Conservation (phyloP, 2,329 filamentous ascomycete genomes). For the Exophiala aquamarina region DNA sequence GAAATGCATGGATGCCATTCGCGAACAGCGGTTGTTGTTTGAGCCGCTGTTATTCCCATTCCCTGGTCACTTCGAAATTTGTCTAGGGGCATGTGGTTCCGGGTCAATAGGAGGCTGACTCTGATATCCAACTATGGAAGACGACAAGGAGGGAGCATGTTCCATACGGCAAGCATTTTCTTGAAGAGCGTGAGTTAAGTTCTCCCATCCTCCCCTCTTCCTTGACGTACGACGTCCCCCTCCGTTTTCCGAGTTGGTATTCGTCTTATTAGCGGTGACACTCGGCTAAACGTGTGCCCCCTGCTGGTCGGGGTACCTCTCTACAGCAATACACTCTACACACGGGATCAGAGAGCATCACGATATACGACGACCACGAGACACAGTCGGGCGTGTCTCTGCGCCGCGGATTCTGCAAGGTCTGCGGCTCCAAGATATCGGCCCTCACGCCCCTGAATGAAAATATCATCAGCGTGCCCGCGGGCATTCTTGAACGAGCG, state of each 20-base stretch:
- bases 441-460: slow-evolving; percentile 20
- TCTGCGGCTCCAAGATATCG: slow-evolving; percentile 19
- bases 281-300: not conserved
- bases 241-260: too few relatives aligned
- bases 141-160: slow-evolving; percentile 19
- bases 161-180: slow-evolving; percentile 21
- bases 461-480: slow-evolving; percentile 19
- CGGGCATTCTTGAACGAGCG: slow-evolving; percentile 11
- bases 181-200: slow-evolving; percentile 11
- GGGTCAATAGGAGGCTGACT: too few relatives aligned
- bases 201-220: not conserved
- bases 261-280: not conserved
- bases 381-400: slow-evolving; percentile 19
- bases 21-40: too few relatives aligned
- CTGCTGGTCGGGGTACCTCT: too few relatives aligned
- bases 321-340: slow-evolving; percentile 19
- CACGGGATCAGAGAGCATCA: slow-evolving; percentile 7
- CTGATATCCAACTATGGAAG: not conserved
- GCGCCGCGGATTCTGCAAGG: slow-evolving; percentile 18
- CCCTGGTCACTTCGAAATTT: too few relatives aligned
- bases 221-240: too few relatives aligned
- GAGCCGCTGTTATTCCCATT: too few relatives aligned
- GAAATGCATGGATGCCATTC: too few relatives aligned
- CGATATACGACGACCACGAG: slow-evolving; percentile 13
- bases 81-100: too few relatives aligned